A percentile compares a stretch with the other conserved stretches of the same genome.
Conservation (phyloP, 768 basidiomycete species). For the Trametes elegans region DNA sequence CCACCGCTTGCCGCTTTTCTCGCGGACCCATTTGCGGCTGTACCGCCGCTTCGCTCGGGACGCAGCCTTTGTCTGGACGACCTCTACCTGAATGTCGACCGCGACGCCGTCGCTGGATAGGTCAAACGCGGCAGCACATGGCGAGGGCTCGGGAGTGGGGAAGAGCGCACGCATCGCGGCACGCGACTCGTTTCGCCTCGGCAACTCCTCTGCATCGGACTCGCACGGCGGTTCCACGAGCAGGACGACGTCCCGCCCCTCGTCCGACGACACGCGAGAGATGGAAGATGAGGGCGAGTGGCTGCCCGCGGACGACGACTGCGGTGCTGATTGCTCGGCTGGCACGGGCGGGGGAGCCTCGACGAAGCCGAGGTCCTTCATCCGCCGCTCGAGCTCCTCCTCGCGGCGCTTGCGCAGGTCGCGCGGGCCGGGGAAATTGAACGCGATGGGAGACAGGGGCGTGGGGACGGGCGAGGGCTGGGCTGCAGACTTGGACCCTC, state of each 20-base stretch:
- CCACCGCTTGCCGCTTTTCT: conserved; percentile 18
- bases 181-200: conserved; percentile 8
- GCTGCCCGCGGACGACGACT: not conserved
- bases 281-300: not conserved
- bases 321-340: not conserved
- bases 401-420: conserved; percentile 14
- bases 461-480: no score
- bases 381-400: conserved; percentile 10
- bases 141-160: not conserved
- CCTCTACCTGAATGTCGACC: conserved; percentile 2
- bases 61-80: conserved; percentile 2
- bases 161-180: conserved; percentile 12
- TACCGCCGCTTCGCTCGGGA: conserved; percentile 10
- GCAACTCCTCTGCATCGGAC: not conserved
- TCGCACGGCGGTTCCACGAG: conserved; percentile 6
- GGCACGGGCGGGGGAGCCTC: conserved; percentile 1
- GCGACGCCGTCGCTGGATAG: not conserved
- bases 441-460: conserved; percentile 17
- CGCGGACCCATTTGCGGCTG: conserved; percentile 22
- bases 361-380: conserved; percentile 17
- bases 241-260: conserved; percentile 13
- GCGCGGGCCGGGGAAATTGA: conserved; percentile 6
- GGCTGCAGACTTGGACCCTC: not conserved
- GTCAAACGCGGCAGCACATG: not conserved
- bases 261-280: not conserved